Percentiles rank a stretch among this genome's conserved stretches.
Conservation (phyloP, 2,329 filamentous ascomycete species). For the Sclerotinia subarctica region DNA sequence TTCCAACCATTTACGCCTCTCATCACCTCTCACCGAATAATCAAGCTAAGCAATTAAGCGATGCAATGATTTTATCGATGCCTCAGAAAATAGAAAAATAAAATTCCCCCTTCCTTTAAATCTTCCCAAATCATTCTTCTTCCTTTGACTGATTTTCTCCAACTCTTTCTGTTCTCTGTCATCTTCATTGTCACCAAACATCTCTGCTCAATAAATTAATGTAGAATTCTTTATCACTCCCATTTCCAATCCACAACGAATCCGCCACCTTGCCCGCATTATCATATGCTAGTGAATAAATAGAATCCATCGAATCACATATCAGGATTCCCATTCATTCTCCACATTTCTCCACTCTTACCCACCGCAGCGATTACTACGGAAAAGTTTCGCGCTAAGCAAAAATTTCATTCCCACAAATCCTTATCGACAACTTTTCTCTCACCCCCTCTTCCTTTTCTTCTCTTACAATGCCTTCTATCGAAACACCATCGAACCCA, state of each 20-base stretch:
- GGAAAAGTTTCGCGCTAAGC: slow-evolving; percentile 14
- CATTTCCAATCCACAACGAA: background rate
- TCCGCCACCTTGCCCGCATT: slow-evolving; percentile 11
- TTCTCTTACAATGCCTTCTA: slow-evolving; percentile 23
- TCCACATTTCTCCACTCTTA: slow-evolving; percentile 8
- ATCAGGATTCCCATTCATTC: background rate
- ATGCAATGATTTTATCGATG: no score
- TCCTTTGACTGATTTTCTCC: background rate
- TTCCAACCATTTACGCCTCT: background rate
- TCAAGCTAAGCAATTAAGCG: background rate
- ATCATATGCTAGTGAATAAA: background rate
- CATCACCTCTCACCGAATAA: background rate
- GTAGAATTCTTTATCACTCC: slow-evolving; percentile 11
- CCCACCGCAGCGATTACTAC: slow-evolving; percentile 5
- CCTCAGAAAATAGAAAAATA: slow-evolving; percentile 7
- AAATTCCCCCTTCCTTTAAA: background rate
- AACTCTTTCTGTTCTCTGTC: background rate
- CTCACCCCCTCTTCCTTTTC: slow-evolving; percentile 18
- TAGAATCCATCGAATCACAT: background rate
- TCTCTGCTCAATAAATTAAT: background rate
- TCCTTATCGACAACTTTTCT: slow-evolving; percentile 21
- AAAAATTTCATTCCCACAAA: slow-evolving; percentile 22
- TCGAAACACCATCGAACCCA: slow-evolving; percentile 30
- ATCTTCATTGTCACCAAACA: no score
- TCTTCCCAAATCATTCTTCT: background rate